These are phyloP conservation scores for Barbatosphaeria neglecta DNA, from an alignment of 495 filamentous ascomycete genomes.

Conservation along the genomic window DNA sequence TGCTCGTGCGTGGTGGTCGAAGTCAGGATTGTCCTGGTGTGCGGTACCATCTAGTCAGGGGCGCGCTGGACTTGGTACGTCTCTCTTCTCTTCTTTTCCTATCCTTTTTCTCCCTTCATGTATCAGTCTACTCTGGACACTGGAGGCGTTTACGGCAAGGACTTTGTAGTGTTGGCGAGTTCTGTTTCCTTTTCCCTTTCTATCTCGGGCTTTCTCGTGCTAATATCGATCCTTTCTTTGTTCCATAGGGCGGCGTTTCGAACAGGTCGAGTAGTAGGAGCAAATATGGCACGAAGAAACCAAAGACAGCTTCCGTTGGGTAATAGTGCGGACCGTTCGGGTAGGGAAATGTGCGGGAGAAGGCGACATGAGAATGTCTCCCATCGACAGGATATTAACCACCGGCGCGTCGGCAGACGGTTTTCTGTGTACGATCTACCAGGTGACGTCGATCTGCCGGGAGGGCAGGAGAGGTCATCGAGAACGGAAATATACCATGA, in stretches of 20 bases:
- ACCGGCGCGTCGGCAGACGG: background rate
- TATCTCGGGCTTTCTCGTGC: too few relatives aligned
- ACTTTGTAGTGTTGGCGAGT: too few relatives aligned
- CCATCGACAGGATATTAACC: background rate
- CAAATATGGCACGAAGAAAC: constrained; percentile 98
- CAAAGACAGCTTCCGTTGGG: constrained; percentile 56
- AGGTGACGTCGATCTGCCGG: too few relatives aligned
- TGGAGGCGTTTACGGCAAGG: too few relatives aligned
- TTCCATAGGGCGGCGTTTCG: constrained; percentile 70
- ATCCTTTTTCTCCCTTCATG: background rate
- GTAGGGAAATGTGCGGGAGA: background rate
- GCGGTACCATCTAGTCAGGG: constrained; percentile 84
- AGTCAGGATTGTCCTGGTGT: constrained; percentile 98
- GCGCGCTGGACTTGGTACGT: constrained; percentile 88
- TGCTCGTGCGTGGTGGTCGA: constrained; percentile 81
- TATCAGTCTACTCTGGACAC: too few relatives aligned
- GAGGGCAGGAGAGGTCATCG: background rate
- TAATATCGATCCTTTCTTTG: constrained; percentile 1
- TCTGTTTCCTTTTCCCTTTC: background rate
- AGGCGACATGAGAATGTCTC: background rate
- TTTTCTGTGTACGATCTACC: too few relatives aligned
- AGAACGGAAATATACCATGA: too few relatives aligned
- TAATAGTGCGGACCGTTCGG: constrained; percentile 2
- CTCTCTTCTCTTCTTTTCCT: background rate
- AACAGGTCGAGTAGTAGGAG: constrained; percentile 73